Base-by-base conservation (phyloP, 148 eudicot genomes). In the Arbutus unedo region DNA sequence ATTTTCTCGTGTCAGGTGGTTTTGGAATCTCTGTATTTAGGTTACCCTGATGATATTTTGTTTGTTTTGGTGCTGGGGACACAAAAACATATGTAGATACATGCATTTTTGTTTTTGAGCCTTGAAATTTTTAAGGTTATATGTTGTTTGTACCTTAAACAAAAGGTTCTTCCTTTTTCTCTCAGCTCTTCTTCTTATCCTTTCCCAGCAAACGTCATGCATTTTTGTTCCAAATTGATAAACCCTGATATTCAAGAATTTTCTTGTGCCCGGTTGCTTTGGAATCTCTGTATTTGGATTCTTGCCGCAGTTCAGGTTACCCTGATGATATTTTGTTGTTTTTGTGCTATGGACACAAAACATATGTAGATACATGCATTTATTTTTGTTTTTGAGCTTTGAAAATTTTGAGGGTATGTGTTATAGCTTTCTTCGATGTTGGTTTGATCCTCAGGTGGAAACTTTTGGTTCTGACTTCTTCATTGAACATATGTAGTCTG, bases 211-310 rank as follows among this genome's bases (percentile, higher is more conserved):
- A 16, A 7, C 21, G 4, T 9, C 8, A 18, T 14, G 14, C 18
- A 18, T 3, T 10, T 14, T 16, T 3, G 4, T 10, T 13, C 15
- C 11, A 8, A 55, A 55, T 43, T 4, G 31, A 62, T 62, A 62
- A 62, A 62, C 31, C 68, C 76, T 72, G 23, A 44, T 44, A 72
- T 72, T 75, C 78, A n/a, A 76, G 78, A 50, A 50, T 21, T 76
- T 64, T 64, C 41, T 64, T 64, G 70, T 23, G 25, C 70, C 38
- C 70, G 0, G 8, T 25, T 25, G 38, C 19, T 60, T 78, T 59
- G 18, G 41, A 11, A 6, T 60, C 54, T 43, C 16, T 11, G 13
- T 44, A 23, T 78, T 5, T n/a, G 1, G 19, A n/a, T 47, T 79
- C 43, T 79, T 79, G 53, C 19, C 5, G 41, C 81, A 59, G 60